Conservation (phyloP, 495 filamentous ascomycete genomes). For the Penicillium dipodomyicola region DNA sequence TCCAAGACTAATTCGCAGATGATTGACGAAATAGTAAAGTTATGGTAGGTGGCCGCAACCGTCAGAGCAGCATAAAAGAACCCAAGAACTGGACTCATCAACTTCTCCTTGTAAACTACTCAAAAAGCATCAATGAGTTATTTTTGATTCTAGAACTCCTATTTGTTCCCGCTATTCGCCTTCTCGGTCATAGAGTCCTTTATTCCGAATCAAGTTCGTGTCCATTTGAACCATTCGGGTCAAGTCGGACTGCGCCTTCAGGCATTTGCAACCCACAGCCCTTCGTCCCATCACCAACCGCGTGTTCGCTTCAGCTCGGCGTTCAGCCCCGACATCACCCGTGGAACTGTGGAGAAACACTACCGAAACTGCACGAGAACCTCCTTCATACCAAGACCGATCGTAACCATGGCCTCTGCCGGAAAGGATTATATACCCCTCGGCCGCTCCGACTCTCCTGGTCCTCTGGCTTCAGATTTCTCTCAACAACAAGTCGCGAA, state of each 20-base stretch:
- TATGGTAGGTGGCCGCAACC: slow-evolving; percentile 8
- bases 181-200: slow-evolving; percentile 11
- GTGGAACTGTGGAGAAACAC: slow-evolving; percentile 47
- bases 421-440: slow-evolving; percentile 49
- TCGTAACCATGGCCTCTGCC: slow-evolving; percentile 38
- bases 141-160: slow-evolving; percentile 13
- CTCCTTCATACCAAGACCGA: slow-evolving; percentile 27
- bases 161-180: slow-evolving; percentile 10
- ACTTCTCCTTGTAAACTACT: not conserved
- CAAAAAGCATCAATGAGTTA: slow-evolving; percentile 14
- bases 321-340: slow-evolving; percentile 45
- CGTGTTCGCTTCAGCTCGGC: slow-evolving; percentile 37
- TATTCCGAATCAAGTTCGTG: slow-evolving; percentile 42
- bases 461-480: slow-evolving; percentile 57
- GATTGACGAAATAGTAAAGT: slow-evolving; percentile 5
- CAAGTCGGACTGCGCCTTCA: slow-evolving; percentile 36
- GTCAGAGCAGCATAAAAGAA: slow-evolving; percentile 11
- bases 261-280: slow-evolving; percentile 34
- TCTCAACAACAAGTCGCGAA: slow-evolving; percentile 57
- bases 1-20: not conserved
- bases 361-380: slow-evolving; percentile 28
- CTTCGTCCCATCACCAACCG: slow-evolving; percentile 29
- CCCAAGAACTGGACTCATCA: not conserved
- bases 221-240: slow-evolving; percentile 37
- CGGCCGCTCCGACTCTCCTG: slow-evolving; percentile 44